Evolutionary conservation across 2,329 filamentous ascomycete genomes (phyloP).

Genomic region (Colletotrichum shisoi): DNA sequence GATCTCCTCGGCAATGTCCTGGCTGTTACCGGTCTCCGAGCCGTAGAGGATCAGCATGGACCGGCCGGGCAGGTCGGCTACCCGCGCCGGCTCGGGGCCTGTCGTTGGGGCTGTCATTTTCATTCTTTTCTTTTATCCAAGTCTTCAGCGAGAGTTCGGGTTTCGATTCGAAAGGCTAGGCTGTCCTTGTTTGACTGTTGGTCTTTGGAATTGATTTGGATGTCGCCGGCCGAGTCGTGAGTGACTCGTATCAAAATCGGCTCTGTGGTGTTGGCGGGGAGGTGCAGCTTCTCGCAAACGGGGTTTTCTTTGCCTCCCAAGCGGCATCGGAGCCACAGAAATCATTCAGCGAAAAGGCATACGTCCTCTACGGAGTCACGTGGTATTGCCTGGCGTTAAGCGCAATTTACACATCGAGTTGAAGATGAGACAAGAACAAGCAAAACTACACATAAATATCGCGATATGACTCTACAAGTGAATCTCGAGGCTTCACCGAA

Average conservation of each 20-base stretch:
- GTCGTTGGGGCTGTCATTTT: constrained; percentile 23
- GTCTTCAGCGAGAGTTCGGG: neutral
- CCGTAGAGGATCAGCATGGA: constrained; percentile 81
- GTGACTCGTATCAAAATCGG: constrained; percentile 14
- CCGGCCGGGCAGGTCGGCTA: constrained; percentile 48
- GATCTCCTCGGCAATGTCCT: constrained; percentile 88
- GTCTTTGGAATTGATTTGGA: neutral
- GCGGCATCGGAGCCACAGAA: constrained; percentile 37
- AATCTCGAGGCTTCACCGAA: neutral
- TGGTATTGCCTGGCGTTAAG: constrained; percentile 2
- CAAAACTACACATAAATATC: neutral
- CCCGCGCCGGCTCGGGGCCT: constrained; percentile 37
- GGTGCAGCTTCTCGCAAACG: constrained; percentile 19
- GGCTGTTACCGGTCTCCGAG: constrained; percentile 92
- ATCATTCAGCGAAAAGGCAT: constrained; percentile 17
- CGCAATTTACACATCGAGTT: neutral
- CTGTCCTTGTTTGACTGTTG: too few relatives aligned
- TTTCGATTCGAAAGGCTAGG: too few relatives aligned
- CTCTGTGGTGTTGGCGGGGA: constrained; percentile 17
- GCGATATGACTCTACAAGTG: neutral
- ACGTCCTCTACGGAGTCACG: constrained; percentile 25
- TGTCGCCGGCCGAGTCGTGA: neutral
- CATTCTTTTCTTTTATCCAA: neutral
- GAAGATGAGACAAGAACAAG: neutral
- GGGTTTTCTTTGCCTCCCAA: constrained; percentile 33